Conservation (phyloP, 2,329 filamentous ascomycete genomes). For the Claviceps paspali region DNA sequence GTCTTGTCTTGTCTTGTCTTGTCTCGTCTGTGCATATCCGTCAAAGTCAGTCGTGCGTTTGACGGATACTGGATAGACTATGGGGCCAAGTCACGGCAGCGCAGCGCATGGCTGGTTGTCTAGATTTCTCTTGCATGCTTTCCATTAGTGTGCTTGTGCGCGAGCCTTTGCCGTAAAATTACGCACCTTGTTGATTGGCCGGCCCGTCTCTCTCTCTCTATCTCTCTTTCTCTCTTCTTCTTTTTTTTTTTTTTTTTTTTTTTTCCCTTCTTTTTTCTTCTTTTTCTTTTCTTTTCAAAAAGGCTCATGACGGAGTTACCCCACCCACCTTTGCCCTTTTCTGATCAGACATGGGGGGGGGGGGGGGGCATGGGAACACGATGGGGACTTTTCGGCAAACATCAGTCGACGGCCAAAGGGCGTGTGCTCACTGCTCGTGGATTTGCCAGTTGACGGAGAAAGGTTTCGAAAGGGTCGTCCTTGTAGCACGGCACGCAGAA, state of each 20-base stretch:
- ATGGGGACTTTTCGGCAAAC: slow-evolving; percentile 15
- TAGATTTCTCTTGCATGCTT: slow-evolving; percentile 4
- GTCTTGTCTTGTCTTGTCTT: neutral
- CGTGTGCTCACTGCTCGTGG: neutral
- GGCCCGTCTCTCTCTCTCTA: too few relatives aligned
- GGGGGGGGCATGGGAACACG: slow-evolving; percentile 3
- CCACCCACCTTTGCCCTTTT: slow-evolving; percentile 1
- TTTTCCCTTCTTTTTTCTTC: too few relatives aligned
- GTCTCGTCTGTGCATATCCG: slow-evolving; percentile 5
- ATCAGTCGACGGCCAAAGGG: slow-evolving; percentile 9
- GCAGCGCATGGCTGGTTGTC: neutral
- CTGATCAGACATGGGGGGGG: slow-evolving; percentile 2
- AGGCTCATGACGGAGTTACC: slow-evolving; percentile 5
- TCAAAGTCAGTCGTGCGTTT: slow-evolving; percentile 1
- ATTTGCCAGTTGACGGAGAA: neutral
- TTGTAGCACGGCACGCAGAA: neutral
- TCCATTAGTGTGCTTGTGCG: neutral
- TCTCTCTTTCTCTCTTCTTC: too few relatives aligned
- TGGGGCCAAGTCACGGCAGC: slow-evolving; percentile 6
- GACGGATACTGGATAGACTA: neutral
- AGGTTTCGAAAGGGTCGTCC: slow-evolving; percentile 1
- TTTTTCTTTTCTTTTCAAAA: slow-evolving; percentile 17
- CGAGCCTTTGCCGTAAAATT: slow-evolving; percentile 5
- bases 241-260: too few relatives aligned
- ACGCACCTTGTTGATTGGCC: slow-evolving; percentile 6